Evolutionary conservation across 495 filamentous ascomycete species (phyloP).

Genomic region (Podospora conica): DNA sequence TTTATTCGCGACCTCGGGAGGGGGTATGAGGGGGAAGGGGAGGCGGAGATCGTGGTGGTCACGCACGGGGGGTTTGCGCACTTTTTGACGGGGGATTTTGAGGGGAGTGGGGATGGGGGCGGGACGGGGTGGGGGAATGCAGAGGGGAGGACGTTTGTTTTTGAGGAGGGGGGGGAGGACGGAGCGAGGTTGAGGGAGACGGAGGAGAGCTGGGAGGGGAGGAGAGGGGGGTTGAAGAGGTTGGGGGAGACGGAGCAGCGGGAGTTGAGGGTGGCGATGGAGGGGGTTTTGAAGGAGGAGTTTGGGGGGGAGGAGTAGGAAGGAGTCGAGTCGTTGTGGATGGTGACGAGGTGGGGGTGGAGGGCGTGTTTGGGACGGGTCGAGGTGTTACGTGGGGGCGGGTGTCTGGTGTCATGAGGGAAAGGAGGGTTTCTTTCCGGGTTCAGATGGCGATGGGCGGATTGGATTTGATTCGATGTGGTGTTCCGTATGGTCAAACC

Average conservation of each 20-base stretch:
- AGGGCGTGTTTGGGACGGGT: neutral
- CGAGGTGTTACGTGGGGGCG: neutral
- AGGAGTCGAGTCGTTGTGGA: neutral
- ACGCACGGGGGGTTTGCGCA: slow-evolving; percentile 46
- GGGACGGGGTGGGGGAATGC: slow-evolving; percentile 83
- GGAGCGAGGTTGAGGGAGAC: slow-evolving; percentile 57
- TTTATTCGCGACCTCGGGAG: slow-evolving; percentile 55
- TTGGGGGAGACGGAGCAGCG: slow-evolving; percentile 40
- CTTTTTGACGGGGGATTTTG: slow-evolving; percentile 82
- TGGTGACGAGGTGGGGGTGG: neutral
- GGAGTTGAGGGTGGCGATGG: slow-evolving; percentile 31
- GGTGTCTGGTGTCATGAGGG: neutral
- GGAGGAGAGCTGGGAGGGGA: slow-evolving; percentile 46
- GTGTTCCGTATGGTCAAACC: neutral
- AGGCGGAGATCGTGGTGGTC: slow-evolving; percentile 56
- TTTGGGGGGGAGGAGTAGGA: slow-evolving; percentile 14
- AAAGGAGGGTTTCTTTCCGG: neutral
- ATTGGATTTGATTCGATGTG: neutral
- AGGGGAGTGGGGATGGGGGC: slow-evolving; percentile 49
- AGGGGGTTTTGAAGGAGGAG: slow-evolving; percentile 24
- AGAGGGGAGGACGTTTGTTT: slow-evolving; percentile 71
- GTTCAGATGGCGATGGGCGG: neutral
- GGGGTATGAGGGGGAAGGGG: slow-evolving; percentile 28
- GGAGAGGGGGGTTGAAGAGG: slow-evolving; percentile 44
- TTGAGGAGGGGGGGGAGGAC: slow-evolving; percentile 53